Evolutionary conservation across 345 rosid species (phyloP).

Genomic region (Ricinus communis): DNA sequence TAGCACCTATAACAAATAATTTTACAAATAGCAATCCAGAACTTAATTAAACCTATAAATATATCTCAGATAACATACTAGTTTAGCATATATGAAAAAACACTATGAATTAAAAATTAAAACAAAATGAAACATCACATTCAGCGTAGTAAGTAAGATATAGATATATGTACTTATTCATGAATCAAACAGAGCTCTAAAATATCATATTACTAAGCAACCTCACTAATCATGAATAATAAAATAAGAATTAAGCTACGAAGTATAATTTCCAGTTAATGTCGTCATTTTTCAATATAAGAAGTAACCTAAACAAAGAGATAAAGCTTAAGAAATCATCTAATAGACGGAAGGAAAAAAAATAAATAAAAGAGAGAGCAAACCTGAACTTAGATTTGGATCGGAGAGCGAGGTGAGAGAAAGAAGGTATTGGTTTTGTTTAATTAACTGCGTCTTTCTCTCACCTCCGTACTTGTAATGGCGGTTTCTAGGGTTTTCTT

Average conservation of each 20-base stretch:
- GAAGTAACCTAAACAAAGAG: too few relatives aligned
- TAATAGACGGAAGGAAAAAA: neutral
- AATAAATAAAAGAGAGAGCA: neutral
- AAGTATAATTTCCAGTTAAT: neutral
- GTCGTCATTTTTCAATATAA: too few relatives aligned
- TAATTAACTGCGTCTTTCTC: constrained; percentile 15
- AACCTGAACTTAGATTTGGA: constrained; percentile 20
- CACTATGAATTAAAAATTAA: neutral
- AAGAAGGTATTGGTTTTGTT: neutral
- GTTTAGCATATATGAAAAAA: neutral
- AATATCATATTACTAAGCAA: too few relatives aligned
- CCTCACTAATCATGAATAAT: neutral
- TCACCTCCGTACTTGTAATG: constrained; percentile 25
- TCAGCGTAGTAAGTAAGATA: too few relatives aligned
- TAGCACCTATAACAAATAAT: too few relatives aligned
- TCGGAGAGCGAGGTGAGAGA: constrained; percentile 27
- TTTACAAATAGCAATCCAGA: too few relatives aligned
- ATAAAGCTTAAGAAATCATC: neutral
- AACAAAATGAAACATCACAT: too few relatives aligned
- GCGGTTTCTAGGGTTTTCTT: constrained; percentile 57
- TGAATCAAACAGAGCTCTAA: too few relatives aligned
- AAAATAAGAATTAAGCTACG: neutral
- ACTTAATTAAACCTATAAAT: too few relatives aligned
- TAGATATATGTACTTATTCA: too few relatives aligned
- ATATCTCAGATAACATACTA: neutral